Evolutionary conservation across 2,329 filamentous ascomycete species (phyloP), one percentile per base, ranked within the genome.

Genomic region (Sclerotinia minor): DNA sequence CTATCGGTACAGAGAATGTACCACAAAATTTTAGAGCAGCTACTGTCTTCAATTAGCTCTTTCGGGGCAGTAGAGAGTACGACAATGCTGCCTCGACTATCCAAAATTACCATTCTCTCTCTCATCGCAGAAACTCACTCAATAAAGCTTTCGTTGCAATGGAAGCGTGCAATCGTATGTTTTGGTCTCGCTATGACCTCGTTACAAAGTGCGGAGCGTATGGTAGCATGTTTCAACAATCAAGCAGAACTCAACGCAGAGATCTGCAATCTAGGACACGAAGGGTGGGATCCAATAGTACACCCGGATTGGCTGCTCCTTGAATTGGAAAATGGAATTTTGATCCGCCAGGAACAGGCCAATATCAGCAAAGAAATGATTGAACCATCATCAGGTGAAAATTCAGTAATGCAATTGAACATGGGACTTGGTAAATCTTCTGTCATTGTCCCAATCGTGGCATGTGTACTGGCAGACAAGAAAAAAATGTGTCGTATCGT

Each of bases 381-480:
- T 2, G 63, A 72, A 0, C 81, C 82, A 0, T 71, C 74, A 0
- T 73, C 73, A 0, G 75, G 72, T 0, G 38, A 74, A 0, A 90
- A 88, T 71, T 75, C 81, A 0, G 83, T 88, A 0, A 83, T 90
- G 79, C 87, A 91, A 72, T 76, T 92, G 2, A 90, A 90, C 70
- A 92, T 92, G 88, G 89, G 89, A 0, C 84, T 90, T 73, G 89
- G 89, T 0, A 92, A 91, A 70, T 87, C 87, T 0, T 89, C 88
- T 0, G 85, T 91, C 1, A 91, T 93, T 60, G 81, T 89, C 0
- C 89, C 89, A 0, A 87, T 90, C 49, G 83, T 89, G 0, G 84
- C 84, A 0, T 77, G 83, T 0, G 76, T 79, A 0, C 75, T 90
- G 0, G 84, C 85, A 0, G 79, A 90, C 58, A 78, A 80, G 0